Percentiles rank a stretch among this genome's conserved stretches.
Evolutionary conservation across 1,284 basidiomycete species (phyloP).

Genomic region (Schizopora paradoxa): DNA sequence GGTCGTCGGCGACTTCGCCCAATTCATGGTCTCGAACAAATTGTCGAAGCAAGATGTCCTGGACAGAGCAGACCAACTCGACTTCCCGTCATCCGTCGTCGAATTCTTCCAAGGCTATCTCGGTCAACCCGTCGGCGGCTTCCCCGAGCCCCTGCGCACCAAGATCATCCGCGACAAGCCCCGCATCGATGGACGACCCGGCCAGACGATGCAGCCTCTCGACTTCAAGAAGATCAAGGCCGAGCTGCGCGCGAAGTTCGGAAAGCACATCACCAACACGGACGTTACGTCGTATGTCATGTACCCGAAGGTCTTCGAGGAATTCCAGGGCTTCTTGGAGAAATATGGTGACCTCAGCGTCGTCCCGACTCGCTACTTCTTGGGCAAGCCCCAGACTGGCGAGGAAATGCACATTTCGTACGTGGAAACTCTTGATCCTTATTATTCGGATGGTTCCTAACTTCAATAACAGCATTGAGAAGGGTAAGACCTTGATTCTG

Average conservation of each 20-base stretch:
- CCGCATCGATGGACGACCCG: conserved; percentile 91
- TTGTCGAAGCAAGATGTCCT: conserved; percentile 85
- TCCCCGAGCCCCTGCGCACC: conserved; percentile 94
- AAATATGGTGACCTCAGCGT: conserved; percentile 95
- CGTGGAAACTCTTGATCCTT: background rate
- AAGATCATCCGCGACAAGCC: conserved; percentile 92
- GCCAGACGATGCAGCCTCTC: conserved; percentile 79
- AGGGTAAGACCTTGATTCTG: conserved; percentile 96
- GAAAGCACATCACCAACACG: conserved; percentile 86
- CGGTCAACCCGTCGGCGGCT: conserved; percentile 94
- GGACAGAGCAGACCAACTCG: conserved; percentile 81
- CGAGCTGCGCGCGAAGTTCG: conserved; percentile 90
- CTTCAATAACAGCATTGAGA: conserved; percentile 60
- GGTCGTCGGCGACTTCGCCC: conserved; percentile 98
- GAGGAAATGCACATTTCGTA: conserved; percentile 92
- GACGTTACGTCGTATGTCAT: conserved; percentile 96
- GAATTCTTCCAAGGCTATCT: conserved; percentile 99
- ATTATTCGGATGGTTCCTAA: background rate
- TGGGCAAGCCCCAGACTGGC: conserved; percentile 85
- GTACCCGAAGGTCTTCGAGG: conserved; percentile 98
- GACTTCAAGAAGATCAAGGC: conserved; percentile 96
- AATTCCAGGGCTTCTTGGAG: conserved; percentile 91
- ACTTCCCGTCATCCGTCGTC: conserved; percentile 96
- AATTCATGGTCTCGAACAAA: conserved; percentile 97
- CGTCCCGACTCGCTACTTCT: conserved; percentile 95